Evolutionary conservation across 2,329 filamentous ascomycete genomes (phyloP).

Genomic region (Cercospora beticola): DNA sequence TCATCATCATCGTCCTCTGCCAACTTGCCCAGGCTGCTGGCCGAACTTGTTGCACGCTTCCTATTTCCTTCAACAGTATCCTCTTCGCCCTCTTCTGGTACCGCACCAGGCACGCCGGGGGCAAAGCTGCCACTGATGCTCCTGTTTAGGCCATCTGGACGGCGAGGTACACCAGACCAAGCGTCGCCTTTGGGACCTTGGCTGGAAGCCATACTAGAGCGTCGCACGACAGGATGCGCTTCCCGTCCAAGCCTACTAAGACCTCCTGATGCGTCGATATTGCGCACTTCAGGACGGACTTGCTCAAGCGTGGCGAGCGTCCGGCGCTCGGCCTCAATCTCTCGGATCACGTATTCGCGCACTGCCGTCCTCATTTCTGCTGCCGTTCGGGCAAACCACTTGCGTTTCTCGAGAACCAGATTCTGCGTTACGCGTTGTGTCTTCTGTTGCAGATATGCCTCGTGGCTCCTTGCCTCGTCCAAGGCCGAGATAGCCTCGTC

Average conservation of each 20-base stretch:
- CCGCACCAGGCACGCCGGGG: constrained; percentile 46
- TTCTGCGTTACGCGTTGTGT: constrained; percentile 87
- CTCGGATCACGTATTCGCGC: constrained; percentile 86
- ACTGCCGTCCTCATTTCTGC: constrained; percentile 80
- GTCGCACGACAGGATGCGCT: constrained; percentile 71
- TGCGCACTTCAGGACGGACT: constrained; percentile 86
- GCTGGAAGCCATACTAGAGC: constrained; percentile 79
- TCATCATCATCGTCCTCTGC: constrained; percentile 80
- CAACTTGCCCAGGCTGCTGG: constrained; percentile 58
- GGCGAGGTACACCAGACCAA: constrained; percentile 90
- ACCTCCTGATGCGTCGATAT: constrained; percentile 87
- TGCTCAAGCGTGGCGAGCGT: constrained; percentile 90
- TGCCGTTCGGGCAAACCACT: constrained; percentile 85
- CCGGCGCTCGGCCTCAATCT: constrained; percentile 93
- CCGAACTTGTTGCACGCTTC: constrained; percentile 50
- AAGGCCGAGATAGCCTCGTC: constrained; percentile 92
- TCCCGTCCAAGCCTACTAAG: constrained; percentile 87
- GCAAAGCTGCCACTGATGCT: constrained; percentile 73
- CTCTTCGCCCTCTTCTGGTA: constrained; percentile 56
- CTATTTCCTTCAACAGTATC: constrained; percentile 49
- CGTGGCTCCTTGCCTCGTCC: constrained; percentile 80
- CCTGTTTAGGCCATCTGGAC: constrained; percentile 73
- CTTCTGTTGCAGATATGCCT: constrained; percentile 79
- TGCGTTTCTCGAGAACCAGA: constrained; percentile 80
- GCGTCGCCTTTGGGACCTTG: constrained; percentile 98